A percentile compares a stretch with the other conserved stretches of the same genome.
These are phyloP conservation scores for Groenewaldozyma salmanticensis DNA, from an alignment of 805 yeast genomes.

Conservation along the genomic window DNA sequence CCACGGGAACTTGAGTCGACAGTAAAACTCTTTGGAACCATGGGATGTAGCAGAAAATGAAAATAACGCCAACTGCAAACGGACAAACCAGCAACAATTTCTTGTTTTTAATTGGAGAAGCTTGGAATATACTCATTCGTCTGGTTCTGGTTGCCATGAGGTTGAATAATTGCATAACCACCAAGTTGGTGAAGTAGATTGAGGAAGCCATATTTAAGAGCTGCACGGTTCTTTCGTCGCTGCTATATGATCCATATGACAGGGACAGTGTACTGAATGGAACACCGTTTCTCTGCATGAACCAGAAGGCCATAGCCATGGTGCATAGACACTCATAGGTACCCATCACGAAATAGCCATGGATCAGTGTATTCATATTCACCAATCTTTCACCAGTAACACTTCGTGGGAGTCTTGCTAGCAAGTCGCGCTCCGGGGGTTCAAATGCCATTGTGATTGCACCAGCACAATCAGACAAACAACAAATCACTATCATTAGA, in stretches of 20 bases:
- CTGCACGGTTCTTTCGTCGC: background rate
- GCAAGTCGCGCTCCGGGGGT: constrained; percentile 34
- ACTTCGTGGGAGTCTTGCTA: constrained; percentile 35
- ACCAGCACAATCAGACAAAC: constrained; percentile 38
- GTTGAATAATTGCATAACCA: constrained; percentile 39
- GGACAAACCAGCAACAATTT: constrained; percentile 17
- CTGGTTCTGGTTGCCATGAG: constrained; percentile 36
- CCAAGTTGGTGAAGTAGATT: constrained; percentile 38
- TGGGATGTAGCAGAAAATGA: constrained; percentile 34
- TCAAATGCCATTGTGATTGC: constrained; percentile 39
- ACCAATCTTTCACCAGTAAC: constrained; percentile 34
- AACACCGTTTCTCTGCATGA: constrained; percentile 29
- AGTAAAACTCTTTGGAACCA: constrained; percentile 30
- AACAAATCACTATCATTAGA: constrained; percentile 41
- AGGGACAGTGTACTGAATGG: constrained; percentile 29
- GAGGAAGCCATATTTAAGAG: constrained; percentile 31
- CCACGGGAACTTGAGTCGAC: constrained; percentile 34
- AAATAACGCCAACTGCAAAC: constrained; percentile 28
- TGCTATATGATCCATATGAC: constrained; percentile 27
- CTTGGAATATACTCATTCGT: constrained; percentile 34
- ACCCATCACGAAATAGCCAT: constrained; percentile 37
- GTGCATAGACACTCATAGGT: constrained; percentile 34
- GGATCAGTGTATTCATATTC: constrained; percentile 31
- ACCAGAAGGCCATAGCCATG: constrained; percentile 30
- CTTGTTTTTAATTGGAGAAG: constrained; percentile 30